Evolutionary conservation across 2,329 filamentous ascomycete genomes (phyloP), one percentile per base, ranked within the genome.

Genomic region (Mycogone perniciosa): DNA sequence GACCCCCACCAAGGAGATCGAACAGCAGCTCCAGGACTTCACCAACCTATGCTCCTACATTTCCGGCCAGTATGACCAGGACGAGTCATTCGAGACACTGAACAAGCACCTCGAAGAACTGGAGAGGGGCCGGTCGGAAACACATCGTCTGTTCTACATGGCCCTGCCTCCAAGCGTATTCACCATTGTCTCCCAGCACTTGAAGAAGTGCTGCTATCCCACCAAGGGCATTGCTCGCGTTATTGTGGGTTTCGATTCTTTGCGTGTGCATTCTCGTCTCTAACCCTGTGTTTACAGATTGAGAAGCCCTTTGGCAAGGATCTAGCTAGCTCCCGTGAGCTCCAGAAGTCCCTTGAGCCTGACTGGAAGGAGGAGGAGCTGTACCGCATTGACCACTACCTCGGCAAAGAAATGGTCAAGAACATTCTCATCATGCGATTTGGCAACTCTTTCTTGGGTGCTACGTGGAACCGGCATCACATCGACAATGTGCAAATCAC

Each of bases 361-460:
- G 90, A 99, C 75, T 99, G 93, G 95, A 93, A 88, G 66, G 95
- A 99, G 73, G 92, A 97, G 48, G 93, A 99, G 75, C 85, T 99
- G 60, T 99, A 95, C 84, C 90, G 93, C 67, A 99, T 99, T 65
- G 93, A 99, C 71, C 93, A 99, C 76, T 99, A 99, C 72, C 83
- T 99, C 44, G 95, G 95, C 64, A 99, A 99, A 80, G 93, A 99
- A 75, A 99, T 99, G 93, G 93, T 99, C 64, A 99, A 99, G 84
- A 99, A 99, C 75, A 95, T 99, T 61, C 80, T 99, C 59, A 96
- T 99, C 62, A 82, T 99, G 60, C 84, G 95, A 67, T 99, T 99
- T 68, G 95, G 93, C 62, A 99, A 99, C 77, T 91, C 95, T 60
- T 99, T 99, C 80, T 88, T 99, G 62, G 91, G 91, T 59, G 92